These are phyloP conservation scores for Aplosporella prunicola DNA, from an alignment of 2,329 filamentous ascomycete species.

Conservation along the genomic window DNA sequence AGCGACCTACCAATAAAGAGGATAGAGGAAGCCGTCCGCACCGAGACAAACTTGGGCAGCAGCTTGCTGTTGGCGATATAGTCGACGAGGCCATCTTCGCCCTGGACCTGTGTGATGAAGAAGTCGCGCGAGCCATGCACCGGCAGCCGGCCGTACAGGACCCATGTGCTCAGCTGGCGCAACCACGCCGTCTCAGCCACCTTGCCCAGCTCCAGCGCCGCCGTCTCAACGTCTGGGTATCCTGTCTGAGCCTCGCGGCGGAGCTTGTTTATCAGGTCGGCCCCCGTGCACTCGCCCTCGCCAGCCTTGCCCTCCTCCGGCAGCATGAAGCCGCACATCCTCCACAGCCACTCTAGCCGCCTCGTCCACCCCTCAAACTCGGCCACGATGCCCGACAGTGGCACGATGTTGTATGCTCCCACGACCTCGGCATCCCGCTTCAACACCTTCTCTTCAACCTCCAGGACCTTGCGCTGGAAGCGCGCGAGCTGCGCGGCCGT, in stretches of 20 bases:
- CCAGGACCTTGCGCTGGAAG: constrained; percentile 76
- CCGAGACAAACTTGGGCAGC: constrained; percentile 70
- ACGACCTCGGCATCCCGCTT: constrained; percentile 68
- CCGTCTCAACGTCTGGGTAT: constrained; percentile 74
- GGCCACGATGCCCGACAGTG: constrained; percentile 70
- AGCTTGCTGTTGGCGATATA: constrained; percentile 48
- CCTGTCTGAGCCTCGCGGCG: constrained; percentile 74
- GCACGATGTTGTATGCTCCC: constrained; percentile 87
- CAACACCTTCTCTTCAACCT: constrained; percentile 73
- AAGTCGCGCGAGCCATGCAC: constrained; percentile 74
- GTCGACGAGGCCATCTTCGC: constrained; percentile 24
- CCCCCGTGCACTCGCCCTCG: constrained; percentile 48
- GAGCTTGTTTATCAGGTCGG: constrained; percentile 66
- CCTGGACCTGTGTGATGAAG: constrained; percentile 49
- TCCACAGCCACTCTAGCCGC: constrained; percentile 78
- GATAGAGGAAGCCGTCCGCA: constrained; percentile 68
- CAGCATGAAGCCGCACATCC: constrained; percentile 60
- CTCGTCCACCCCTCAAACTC: constrained; percentile 85
- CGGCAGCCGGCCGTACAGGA: constrained; percentile 78
- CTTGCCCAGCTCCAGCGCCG: constrained; percentile 61
- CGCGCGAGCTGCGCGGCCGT: constrained; percentile 62
- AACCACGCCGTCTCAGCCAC: constrained; percentile 86
- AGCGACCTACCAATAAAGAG: constrained; percentile 85
- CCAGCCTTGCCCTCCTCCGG: constrained; percentile 18
- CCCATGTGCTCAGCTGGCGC: constrained; percentile 81